Base-by-base conservation (phyloP, 2,329 filamentous ascomycete genomes). In the Lithohypha guttulata region DNA sequence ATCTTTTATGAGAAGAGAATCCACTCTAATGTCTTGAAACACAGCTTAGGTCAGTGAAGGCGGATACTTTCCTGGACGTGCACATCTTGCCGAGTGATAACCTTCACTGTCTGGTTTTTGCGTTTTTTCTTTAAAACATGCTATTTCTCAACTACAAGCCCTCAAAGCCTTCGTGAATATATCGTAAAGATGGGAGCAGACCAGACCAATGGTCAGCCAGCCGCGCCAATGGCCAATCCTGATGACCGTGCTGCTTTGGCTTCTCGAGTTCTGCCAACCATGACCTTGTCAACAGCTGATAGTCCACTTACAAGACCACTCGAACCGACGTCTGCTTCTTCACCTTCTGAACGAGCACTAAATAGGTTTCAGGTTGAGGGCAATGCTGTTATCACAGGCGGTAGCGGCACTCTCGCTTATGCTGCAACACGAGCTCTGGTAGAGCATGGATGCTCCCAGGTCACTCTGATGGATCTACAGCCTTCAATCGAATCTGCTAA, bases 391-490 rank as follows among this genome's bases (percentile, higher is more conserved):
- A 43, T 83, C 9, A 81, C 79, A 0, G 79, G 79, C 13, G 79
- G 79, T 21, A 71, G 75, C 10, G 80, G 80, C 3, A 75, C 70
- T 8, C 62, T 82, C 0, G 78, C 74, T 5, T 63, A 78, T 6
- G 64, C 66, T 40, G 68, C 70, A 19, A 71, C 71, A 1, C 61
- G 68, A 31, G 79, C 79, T 2, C 66, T 84, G 14, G 74, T 84
- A 25, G 77, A 84, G 56, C 79, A 84, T 51, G 79, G 79, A 6
- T 61, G 75, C 2, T 54, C 61, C 0, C 73, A 71, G 2, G 60
- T 82, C 8, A 67, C 66, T 28, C 65, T 84, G 20, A 71, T 80
- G 53, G 79, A 83, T 53, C 53, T 78, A 9, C 61, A 70, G 49
- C 53, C 60, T 3, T 61, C 67, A 2, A 57, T 52, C 28, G 47